Evolutionary conservation across 129 eudicot species (phyloP).

Genomic region (Arctium lappa): DNA sequence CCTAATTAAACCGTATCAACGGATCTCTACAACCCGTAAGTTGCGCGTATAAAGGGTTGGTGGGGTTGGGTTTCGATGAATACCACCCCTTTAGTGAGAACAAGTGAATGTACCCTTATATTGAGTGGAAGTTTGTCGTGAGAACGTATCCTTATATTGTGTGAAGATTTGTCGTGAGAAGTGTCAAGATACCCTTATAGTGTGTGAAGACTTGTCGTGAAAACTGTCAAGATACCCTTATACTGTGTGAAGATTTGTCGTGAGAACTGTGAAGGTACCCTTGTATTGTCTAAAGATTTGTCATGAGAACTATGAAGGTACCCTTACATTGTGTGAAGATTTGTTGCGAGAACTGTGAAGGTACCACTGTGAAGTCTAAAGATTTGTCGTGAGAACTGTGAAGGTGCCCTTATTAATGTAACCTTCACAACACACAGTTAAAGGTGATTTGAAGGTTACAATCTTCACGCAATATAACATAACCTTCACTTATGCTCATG

Average conservation of each 20-base stretch:
- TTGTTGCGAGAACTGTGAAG: neutral
- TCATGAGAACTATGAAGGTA: neutral
- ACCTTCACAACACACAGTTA: neutral
- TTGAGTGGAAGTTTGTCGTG: neutral
- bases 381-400: neutral
- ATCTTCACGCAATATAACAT: neutral
- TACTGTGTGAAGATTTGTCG: neutral
- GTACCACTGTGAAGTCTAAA: neutral
- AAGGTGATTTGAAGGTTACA: neutral
- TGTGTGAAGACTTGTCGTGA: neutral
- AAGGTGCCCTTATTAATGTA: neutral
- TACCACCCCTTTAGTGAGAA: neutral
- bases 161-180: neutral
- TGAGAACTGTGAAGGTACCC: neutral
- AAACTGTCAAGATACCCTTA: neutral
- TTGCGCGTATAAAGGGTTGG: neutral
- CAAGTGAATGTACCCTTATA: neutral
- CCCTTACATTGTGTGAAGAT: neutral
- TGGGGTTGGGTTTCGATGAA: no score
- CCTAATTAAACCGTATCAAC: neutral
- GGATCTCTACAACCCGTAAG: neutral
- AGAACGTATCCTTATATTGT: no score
- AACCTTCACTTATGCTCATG: neutral
- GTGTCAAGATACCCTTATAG: no score
- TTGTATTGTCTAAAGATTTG: neutral